Percentiles rank a stretch among this genome's conserved stretches.
Conservation (phyloP, 2,329 filamentous ascomycete species). For the Volutella citrinella region DNA sequence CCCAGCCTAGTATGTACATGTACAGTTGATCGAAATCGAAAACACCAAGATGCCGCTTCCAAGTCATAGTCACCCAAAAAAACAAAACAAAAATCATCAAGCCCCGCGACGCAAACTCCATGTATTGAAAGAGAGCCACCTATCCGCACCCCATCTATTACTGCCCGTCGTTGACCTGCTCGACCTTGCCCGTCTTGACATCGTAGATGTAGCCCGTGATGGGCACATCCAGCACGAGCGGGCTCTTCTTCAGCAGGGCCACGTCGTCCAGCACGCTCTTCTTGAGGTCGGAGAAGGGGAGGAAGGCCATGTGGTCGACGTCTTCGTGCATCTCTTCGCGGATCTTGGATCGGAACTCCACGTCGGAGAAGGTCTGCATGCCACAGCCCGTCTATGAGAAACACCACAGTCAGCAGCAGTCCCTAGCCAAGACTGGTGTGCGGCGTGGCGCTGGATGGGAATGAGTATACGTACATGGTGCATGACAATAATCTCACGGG, state of each 20-base stretch:
- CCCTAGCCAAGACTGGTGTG: no score
- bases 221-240: constrained; percentile 57
- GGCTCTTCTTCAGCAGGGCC: constrained; percentile 54
- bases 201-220: constrained; percentile 77
- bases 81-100: constrained; percentile 1
- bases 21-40: no score
- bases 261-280: constrained; percentile 66
- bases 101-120: no score
- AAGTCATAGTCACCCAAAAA: no score
- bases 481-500: constrained; percentile 69
- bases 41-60: no score
- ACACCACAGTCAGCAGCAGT: no score
- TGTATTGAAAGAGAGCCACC: no score
- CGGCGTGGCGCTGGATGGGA: neutral
- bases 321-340: constrained; percentile 55
- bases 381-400: constrained; percentile 36
- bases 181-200: constrained; percentile 65
- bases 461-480: constrained; percentile 51
- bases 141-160: no score
- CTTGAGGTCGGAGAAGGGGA: constrained; percentile 63
- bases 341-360: constrained; percentile 53
- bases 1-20: no score
- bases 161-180: no score
- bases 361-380: constrained; percentile 69
- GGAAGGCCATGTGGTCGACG: constrained; percentile 56